These are phyloP conservation scores for Colletotrichum coccodes DNA, from an alignment of 2,329 filamentous ascomycete genomes.

Conservation along the genomic window DNA sequence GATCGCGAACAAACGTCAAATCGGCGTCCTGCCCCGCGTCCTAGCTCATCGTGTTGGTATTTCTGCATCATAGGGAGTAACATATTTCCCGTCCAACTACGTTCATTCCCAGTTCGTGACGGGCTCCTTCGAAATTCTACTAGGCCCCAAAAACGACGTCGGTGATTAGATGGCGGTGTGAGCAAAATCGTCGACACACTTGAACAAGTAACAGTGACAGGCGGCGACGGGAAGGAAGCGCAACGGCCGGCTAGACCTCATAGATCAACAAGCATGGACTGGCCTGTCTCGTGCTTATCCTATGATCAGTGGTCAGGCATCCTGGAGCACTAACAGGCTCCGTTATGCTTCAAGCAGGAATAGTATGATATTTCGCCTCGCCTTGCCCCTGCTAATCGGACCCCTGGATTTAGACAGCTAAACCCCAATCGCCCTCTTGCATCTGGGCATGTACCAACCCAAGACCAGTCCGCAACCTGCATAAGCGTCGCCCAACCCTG, in stretches of 20 bases:
- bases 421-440: slow-evolving; percentile 30
- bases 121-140: background rate
- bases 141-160: slow-evolving; percentile 1
- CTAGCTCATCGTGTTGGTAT: background rate
- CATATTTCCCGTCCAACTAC: background rate
- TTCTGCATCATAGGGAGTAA: slow-evolving; percentile 20
- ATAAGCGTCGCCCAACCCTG: slow-evolving; percentile 32
- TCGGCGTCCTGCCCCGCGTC: background rate
- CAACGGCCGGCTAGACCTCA: slow-evolving; percentile 17
- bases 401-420: slow-evolving; percentile 26
- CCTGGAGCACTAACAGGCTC: background rate
- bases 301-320: slow-evolving; percentile 9
- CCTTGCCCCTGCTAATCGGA: slow-evolving; percentile 18
- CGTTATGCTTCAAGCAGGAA: slow-evolving; percentile 27
- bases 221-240: background rate
- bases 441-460: slow-evolving; percentile 25
- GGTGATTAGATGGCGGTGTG: slow-evolving; percentile 26
- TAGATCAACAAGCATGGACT: slow-evolving; percentile 19
- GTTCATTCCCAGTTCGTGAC: slow-evolving; percentile 1
- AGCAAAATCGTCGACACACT: slow-evolving; percentile 6
- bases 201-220: background rate
- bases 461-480: slow-evolving; percentile 29
- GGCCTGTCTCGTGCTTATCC: slow-evolving; percentile 18
- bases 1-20: background rate
- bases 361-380: background rate